Base-by-base conservation (phyloP, 176 grass and related monocot genomes). In the Lolium perenne region DNA sequence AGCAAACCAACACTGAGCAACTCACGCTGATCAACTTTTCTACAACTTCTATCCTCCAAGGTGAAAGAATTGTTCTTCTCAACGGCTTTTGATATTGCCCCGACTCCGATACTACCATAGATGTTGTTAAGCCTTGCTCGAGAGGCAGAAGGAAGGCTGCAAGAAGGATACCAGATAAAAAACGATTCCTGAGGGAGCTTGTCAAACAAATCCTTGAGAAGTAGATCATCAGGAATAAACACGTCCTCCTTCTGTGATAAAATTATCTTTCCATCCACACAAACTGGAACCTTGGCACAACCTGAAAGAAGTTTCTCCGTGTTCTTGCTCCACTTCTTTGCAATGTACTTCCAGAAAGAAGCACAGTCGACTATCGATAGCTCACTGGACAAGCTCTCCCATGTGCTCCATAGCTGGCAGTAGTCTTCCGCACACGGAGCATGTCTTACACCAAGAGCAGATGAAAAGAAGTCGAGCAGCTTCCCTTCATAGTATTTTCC, bases 181-280 rank as follows among this genome's bases (percentile, higher is more conserved):
- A 92, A 5, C 9, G 90, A 41, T 14, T 86, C 32, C 12, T 86
- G 26, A 86, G 85, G 21, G 40, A 66, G 16, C 43, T 76, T 83
- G 25, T 62, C 78, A 45, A 97, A 97, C 32, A 97, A 73, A 49
- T 94, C 89, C 78, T 86, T 84, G 29, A 92, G 85, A 8, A 92
- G n/a, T 53, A 94, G 71, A 64, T 97, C 94, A 76, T 97, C 92
- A 9, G 89, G 89, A 74, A 97, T 90, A 72, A 97, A 94, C 23
- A 92, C 81, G 72, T 94, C 85, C 16, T 74, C 51, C 45, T 90
- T 97, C 1, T 54, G 47, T 3, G 79, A 54, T 8, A 94, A 82
- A 26, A 83, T 17, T 9, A 94, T 94, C 14, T 49, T 87, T 1
- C 75, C 82, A 3, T 78, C 38, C 0, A 17, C 35, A 38, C 55